Conservation (phyloP, 495 filamentous ascomycete species). For the Penicillium dipodomyicola region DNA sequence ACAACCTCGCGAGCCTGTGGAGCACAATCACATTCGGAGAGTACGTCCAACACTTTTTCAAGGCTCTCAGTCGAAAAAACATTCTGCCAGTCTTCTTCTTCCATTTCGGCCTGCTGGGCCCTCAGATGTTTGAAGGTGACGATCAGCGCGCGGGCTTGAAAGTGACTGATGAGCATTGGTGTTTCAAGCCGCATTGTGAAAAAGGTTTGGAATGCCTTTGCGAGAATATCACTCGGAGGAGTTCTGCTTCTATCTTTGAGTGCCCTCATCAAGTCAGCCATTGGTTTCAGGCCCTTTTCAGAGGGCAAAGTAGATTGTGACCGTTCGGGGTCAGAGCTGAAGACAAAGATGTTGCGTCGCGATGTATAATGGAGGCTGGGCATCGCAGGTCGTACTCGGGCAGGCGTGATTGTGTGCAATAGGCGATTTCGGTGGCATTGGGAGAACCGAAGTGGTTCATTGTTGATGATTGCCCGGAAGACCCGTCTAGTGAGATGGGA, state of each 20-base stretch:
- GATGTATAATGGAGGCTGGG: conserved; percentile 22
- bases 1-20: conserved; percentile 34
- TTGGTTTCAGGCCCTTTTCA: conserved; percentile 43
- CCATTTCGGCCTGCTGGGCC: conserved; percentile 35
- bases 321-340: conserved; percentile 24
- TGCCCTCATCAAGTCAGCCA: conserved; percentile 43
- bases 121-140: conserved; percentile 59
- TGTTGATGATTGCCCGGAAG: conserved; percentile 66
- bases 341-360: conserved; percentile 39
- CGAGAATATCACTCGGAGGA: conserved; percentile 57
- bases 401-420: conserved; percentile 32
- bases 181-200: conserved; percentile 53
- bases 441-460: conserved; percentile 55
- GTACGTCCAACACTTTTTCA: conserved; percentile 40
- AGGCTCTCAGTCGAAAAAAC: conserved; percentile 53
- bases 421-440: conserved; percentile 38
- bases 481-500: conserved; percentile 76
- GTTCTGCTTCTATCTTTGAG: conserved; percentile 44
- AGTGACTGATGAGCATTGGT: conserved; percentile 55
- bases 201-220: conserved; percentile 62
- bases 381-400: conserved; percentile 25
- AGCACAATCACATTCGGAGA: conserved; percentile 38
- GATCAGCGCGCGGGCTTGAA: conserved; percentile 59
- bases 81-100: conserved; percentile 36
- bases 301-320: conserved; percentile 33